Base-by-base conservation (phyloP, 148 eudicot species). In the Amaranthus palmeri region DNA sequence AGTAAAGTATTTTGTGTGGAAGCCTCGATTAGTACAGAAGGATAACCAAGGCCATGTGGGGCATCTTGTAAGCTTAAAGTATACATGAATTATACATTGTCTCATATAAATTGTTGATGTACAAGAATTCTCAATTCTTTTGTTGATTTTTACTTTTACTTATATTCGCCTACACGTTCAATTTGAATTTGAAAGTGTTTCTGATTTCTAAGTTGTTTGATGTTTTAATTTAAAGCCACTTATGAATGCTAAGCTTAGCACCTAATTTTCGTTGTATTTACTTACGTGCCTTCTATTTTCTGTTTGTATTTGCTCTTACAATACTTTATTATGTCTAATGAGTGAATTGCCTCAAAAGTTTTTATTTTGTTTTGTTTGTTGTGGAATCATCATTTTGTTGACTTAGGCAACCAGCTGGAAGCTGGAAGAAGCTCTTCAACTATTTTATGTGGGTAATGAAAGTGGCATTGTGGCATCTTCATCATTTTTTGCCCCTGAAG, bases 391-490 rank as follows among this genome's bases (percentile, higher is more conserved):
- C 55, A 46, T 36, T 7, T 55, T 72, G 65, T 72, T 61, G 67
- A 66, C 58, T 61, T 81, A 95, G 99, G 93, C 99, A 72, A 89
- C 99, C 63, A 80, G 92, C 71, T 95, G 99, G 99, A 85, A 88
- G 78, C 99, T 95, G 71, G 99, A 95, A 45, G 97, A 95, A 72
- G 99, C 99, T 65, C 84, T 95, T 82, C 99, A 91, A 76, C 86
- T 95, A n/a, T 95, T 85, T 73, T 95, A 85, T 81, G 83, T 86
- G 70, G 99, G 99, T 62, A 85, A 81, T 87, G 97, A 92, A 66
- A 84, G 85, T 75, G 90, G 87, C 47, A 54, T 48, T 40, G 57
- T 72, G 40, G 68, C 88, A 55, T 77, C 87, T n/a, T 67, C 86
- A 71, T 70, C 82, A 1, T 62, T 41, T 74, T 68, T 80, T 52